Evolutionary conservation across 345 rosid species (phyloP), one percentile per base, ranked within the genome.

Genomic region (Arabis hirsuta): DNA sequence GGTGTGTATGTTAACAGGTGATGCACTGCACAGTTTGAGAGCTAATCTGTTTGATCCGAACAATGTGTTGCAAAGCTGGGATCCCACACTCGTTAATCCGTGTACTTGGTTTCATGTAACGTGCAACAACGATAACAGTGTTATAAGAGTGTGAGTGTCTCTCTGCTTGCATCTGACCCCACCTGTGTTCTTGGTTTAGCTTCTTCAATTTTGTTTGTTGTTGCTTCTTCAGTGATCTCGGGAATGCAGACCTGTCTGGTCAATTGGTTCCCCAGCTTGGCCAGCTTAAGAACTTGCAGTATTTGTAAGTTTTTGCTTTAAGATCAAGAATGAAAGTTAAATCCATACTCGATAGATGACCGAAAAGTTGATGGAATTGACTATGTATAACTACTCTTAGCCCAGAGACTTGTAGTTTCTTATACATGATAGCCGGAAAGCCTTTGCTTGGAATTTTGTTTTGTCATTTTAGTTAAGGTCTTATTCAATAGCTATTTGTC

Each of bases 101-200:
- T 92, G 98, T 79, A 92, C 98, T 9, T 92, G 98, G 98, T 90
- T 90, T 77, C 96, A 92, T 78, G 96, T 92, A 39, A 90, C 97
- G 1, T 92, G 98, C 77, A 87, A 92, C 86, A 88, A 87, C 70
- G 98, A 92, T 44, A 88, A 90, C 73, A 92, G 97, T 78, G 96
- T 92, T 39, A 88, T 88, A 73, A 81, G 98, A 82, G 96, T 92
- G 98, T 92, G 80, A 78, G 86, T 55, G 47, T 65, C 69, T 62
- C 72, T 38, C 66, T 52, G 41, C 34, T 4, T 76, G 6, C 44
- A 61, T 31, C 14, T 13, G 26, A 54, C 13, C n/a, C 13, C 19
- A 27, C 4, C 5, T 3, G 7, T 74, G 62, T 67, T 67, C 51
- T 52, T 53, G 27, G 3, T 54, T 68, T 31, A 31, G 24, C 11